phyloP scores from a whole-genome alignment of 345 rosid genomes.

The Eucalyptus caleyi region DNA sequence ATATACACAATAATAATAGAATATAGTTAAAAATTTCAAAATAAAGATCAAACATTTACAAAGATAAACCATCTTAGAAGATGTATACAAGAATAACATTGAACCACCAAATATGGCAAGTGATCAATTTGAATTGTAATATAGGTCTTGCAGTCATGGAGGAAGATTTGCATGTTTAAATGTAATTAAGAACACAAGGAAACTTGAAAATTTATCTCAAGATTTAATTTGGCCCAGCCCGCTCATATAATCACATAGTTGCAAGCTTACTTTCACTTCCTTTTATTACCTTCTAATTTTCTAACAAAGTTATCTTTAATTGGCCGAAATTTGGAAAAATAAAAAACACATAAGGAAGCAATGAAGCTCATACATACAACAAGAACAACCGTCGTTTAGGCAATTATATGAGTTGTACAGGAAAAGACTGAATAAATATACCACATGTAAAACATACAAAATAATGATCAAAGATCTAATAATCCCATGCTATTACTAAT shows the following conservation, averaged over 20 bases:
- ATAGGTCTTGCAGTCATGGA: background rate
- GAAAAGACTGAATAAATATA: background rate
- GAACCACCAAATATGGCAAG: background rate
- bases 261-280: too few relatives aligned
- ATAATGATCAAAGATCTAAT: background rate
- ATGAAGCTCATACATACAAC: too few relatives aligned
- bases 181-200: background rate
- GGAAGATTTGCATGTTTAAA: background rate
- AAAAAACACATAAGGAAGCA: too few relatives aligned
- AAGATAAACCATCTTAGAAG: background rate
- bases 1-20: too few relatives aligned
- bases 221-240: background rate
- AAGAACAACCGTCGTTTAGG: fast-evolving
- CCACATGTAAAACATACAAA: background rate
- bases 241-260: background rate
- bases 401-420: background rate
- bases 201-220: background rate
- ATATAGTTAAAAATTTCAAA: too few relatives aligned
- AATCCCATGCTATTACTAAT: background rate
- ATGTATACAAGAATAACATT: background rate
- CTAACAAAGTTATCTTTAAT: too few relatives aligned
- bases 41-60: too few relatives aligned
- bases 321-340: too few relatives aligned
- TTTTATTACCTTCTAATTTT: too few relatives aligned
- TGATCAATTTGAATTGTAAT: background rate